Base-by-base conservation (phyloP, 176 grass and related monocot genomes). In the Avena insularis region DNA sequence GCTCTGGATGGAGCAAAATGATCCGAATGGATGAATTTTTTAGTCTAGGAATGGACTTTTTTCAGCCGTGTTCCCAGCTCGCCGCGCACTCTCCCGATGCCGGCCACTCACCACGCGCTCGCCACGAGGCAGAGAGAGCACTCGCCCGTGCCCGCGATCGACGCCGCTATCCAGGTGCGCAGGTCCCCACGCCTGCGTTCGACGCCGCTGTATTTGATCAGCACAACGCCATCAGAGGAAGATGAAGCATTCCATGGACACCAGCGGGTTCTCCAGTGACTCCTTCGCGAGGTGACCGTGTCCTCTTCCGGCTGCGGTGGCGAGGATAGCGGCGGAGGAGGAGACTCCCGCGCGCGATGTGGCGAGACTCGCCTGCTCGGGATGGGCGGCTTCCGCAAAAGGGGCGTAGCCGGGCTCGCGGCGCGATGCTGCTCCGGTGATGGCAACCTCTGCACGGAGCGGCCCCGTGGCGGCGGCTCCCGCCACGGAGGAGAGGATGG, bases 201-300 rank as follows among this genome's bases (percentile, higher is more conserved):
- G 29, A 29, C 29, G 29, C 29, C 29, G 29, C 29, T 29, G 29
- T 29, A 29, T 29, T 29, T 29, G 79, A 86, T 43, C 63, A 16
- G 65, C 45, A 16, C 25, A 6, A 3, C 53, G 13, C 12, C 0
- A 50, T 87, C 88, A 98, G 14, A 95, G 91, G 49, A 95, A 98
- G 79, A 98, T 95, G 90, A 98, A 98, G 53, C 96, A 98, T 35
- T 98, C 96, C 77, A 98, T 84, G 38, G 96, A 98, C 60, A 98
- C 96, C 0, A 93, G 89, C 58, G 96, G 93, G 64, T 98, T 98
- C 38, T 98, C 93, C 82, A 98, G 59, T 23, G 86, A 95, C 43
- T 98, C 96, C 65, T 92, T 19, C 45, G 80, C 14, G 21, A 12
- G 6, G 46, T 60, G 40, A 21, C 40, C 10, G 47, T 78, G 13